These are phyloP conservation scores for Scutellaria baicalensis DNA, from an alignment of 257 asterid genomes.

Conservation along the genomic window DNA sequence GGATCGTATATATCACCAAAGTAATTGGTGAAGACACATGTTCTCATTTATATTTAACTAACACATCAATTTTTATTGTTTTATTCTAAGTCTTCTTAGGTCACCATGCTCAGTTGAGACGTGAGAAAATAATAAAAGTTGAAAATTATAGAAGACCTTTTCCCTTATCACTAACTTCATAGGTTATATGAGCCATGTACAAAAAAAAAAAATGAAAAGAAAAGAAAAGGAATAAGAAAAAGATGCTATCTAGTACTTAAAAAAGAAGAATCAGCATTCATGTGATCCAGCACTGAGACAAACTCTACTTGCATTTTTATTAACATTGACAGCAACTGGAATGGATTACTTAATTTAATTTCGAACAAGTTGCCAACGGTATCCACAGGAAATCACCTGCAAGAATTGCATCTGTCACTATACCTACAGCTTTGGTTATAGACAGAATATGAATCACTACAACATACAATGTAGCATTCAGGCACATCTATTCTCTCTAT, in stretches of 20 bases:
- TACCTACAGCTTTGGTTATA: not conserved
- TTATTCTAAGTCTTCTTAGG: too few relatives aligned
- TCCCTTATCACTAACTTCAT: not conserved
- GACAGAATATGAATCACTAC: not conserved
- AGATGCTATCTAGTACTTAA: not conserved
- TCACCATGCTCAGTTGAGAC: not conserved
- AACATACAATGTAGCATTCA: not conserved
- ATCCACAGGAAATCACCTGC: not conserved
- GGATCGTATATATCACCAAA: too few relatives aligned
- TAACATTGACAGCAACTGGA: not conserved
- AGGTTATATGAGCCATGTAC: not conserved
- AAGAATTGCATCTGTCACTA: not conserved
- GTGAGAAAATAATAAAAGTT: not conserved
- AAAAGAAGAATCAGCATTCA: not conserved
- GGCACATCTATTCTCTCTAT: not conserved
- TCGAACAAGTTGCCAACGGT: not conserved
- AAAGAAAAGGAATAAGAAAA: not conserved
- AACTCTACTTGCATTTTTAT: not conserved
- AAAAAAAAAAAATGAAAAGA: too few relatives aligned
- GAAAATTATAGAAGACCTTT: not conserved
- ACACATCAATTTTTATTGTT: too few relatives aligned
- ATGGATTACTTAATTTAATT: not conserved
- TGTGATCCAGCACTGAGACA: not conserved
- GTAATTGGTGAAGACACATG: too few relatives aligned
- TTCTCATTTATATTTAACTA: too few relatives aligned